These are phyloP conservation scores for Elaeagnus macrophylla DNA, from an alignment of 306 rosid genomes.

Conservation along the genomic window DNA sequence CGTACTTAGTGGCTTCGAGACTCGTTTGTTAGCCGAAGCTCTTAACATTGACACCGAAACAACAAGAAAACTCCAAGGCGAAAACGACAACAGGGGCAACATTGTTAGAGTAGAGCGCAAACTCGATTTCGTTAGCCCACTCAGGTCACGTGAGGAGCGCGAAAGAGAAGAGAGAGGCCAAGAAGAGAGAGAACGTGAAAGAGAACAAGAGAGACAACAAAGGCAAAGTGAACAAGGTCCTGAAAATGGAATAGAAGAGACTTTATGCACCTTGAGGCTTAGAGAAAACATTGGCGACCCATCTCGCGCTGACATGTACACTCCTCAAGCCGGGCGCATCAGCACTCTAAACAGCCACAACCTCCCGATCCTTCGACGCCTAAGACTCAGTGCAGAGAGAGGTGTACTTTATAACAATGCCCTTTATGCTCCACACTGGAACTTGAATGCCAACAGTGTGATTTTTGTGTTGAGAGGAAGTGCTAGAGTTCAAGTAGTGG, in stretches of 20 bases:
- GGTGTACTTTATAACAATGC: constrained; percentile 33
- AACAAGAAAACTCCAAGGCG: constrained; percentile 24
- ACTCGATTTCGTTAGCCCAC: constrained; percentile 36
- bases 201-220: constrained; percentile 3
- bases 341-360: constrained; percentile 20
- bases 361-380: constrained; percentile 19
- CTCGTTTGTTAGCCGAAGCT: constrained; percentile 23
- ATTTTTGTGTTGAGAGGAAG: constrained; percentile 37
- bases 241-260: constrained; percentile 23
- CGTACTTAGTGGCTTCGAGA: constrained; percentile 33
- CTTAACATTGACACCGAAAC: constrained; percentile 24
- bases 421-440: constrained; percentile 53
- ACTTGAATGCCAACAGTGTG: constrained; percentile 40
- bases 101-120: constrained; percentile 32
- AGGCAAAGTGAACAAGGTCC: background rate
- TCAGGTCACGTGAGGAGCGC: constrained; percentile 1
- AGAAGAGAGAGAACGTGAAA: background rate
- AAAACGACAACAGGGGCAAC: constrained; percentile 19
- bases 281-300: constrained; percentile 19
- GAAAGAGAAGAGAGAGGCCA: constrained; percentile 9
- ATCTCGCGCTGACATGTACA: constrained; percentile 16
- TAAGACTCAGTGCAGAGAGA: constrained; percentile 26
- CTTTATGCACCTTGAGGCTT: constrained; percentile 19
- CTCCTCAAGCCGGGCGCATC: constrained; percentile 28
- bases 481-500: constrained; percentile 46